Conservation (phyloP, 495 filamentous ascomycete genomes). For the Lasiosphaeris hirsuta region DNA sequence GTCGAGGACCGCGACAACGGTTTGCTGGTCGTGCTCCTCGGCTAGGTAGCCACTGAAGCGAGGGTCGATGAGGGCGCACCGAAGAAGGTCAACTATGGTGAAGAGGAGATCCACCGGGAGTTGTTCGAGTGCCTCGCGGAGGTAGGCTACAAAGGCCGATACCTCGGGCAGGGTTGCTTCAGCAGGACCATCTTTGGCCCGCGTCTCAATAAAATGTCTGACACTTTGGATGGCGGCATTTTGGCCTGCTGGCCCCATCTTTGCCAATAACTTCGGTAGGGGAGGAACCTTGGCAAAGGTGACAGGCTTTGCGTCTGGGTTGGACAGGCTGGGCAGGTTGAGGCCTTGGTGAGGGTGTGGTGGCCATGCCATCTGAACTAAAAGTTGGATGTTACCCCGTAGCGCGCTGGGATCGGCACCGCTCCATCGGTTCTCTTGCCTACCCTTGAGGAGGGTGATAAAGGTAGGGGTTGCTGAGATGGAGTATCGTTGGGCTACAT, state of each 20-base stretch:
- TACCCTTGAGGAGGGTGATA: conserved; percentile 76
- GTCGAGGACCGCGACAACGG: conserved; percentile 61
- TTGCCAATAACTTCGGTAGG: conserved; percentile 76
- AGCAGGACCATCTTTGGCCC: conserved; percentile 50
- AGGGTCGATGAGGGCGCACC: conserved; percentile 71
- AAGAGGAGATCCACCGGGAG: conserved; percentile 63
- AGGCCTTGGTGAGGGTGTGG: conserved; percentile 71
- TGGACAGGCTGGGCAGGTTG: conserved; percentile 64
- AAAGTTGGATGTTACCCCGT: conserved; percentile 65
- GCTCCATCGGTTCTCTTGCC: conserved; percentile 74
- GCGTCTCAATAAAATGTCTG: conserved; percentile 60
- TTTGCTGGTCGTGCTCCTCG: conserved; percentile 63
- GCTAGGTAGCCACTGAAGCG: conserved; percentile 86
- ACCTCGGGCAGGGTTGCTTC: conserved; percentile 62
- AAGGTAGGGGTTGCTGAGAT: conserved; percentile 85
- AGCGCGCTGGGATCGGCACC: conserved; percentile 69
- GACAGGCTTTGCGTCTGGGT: conserved; percentile 60
- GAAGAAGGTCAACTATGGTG: conserved; percentile 76
- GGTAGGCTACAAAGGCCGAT: conserved; percentile 48
- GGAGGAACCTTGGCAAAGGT: conserved; percentile 78
- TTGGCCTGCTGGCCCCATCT: conserved; percentile 57
- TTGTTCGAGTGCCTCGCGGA: conserved; percentile 46
- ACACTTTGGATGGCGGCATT: conserved; percentile 55
- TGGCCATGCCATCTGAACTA: conserved; percentile 75
- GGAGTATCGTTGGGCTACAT: conserved; percentile 62